Conservation (phyloP, 73 alveolate species). For the Tetrahymena elliotti region DNA sequence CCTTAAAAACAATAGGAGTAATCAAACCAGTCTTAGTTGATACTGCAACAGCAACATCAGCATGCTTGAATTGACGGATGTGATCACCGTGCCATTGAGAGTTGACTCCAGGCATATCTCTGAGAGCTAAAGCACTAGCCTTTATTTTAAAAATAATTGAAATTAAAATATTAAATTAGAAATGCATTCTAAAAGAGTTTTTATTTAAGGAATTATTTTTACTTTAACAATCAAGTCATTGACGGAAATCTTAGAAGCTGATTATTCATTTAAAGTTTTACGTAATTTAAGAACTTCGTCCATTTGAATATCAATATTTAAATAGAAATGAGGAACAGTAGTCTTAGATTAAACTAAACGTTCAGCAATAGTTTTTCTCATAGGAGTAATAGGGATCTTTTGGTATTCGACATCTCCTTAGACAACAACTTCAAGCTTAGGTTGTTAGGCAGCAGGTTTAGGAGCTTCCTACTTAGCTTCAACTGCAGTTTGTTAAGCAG, state of each 20-base stretch:
- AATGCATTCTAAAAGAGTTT: neutral
- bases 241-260: constrained; percentile 57
- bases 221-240: constrained; percentile 70
- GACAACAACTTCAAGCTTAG: constrained; percentile 2
- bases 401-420: constrained; percentile 30
- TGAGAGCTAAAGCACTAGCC: constrained; percentile 59
- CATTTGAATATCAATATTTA: constrained; percentile 51
- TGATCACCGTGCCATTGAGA: constrained; percentile 66
- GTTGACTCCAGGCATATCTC: constrained; percentile 66
- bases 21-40: constrained; percentile 61
- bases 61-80: constrained; percentile 60
- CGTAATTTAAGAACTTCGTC: constrained; percentile 60
- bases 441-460: constrained; percentile 11
- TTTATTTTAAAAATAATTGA: neutral
- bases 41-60: constrained; percentile 71
- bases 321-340: constrained; percentile 79
- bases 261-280: constrained; percentile 44
- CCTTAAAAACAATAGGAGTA: constrained; percentile 66
- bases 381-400: constrained; percentile 41
- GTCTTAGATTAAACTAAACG: constrained; percentile 57
- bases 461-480: constrained; percentile 6
- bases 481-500: constrained; percentile 7
- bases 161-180: neutral
- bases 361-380: constrained; percentile 64
- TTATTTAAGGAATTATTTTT: neutral